Evolutionary conservation across 805 yeast species (phyloP).

Genomic region (Ogataea kodamae): DNA sequence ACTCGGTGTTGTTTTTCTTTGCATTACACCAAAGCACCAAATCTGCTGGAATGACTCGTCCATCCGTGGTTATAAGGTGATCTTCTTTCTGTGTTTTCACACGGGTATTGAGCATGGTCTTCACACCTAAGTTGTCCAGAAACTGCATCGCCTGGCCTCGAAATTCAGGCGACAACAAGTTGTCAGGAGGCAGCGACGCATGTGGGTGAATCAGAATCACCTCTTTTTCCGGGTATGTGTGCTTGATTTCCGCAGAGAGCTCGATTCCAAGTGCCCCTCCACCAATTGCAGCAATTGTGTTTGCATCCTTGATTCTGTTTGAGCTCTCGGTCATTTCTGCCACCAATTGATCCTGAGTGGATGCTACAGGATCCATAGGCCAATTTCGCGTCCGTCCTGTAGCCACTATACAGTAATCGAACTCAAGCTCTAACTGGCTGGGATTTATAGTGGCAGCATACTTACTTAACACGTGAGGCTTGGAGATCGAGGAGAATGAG

Average conservation of each 20-base stretch:
- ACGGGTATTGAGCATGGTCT: slow-evolving; percentile 13
- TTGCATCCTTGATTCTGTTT: slow-evolving; percentile 32
- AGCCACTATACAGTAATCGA: slow-evolving; percentile 47
- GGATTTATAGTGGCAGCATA: not conserved
- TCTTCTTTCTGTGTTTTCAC: slow-evolving; percentile 8
- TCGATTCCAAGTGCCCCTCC: slow-evolving; percentile 55
- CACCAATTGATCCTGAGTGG: slow-evolving; percentile 35
- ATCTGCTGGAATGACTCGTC: slow-evolving; percentile 9
- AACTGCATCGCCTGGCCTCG: slow-evolving; percentile 4
- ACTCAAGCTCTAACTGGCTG: slow-evolving; percentile 24
- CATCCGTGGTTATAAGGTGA: slow-evolving; percentile 10
- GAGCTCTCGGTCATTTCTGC: slow-evolving; percentile 40
- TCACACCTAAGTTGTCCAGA: slow-evolving; percentile 7
- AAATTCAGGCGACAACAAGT: slow-evolving; percentile 10
- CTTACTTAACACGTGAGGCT: slow-evolving; percentile 4
- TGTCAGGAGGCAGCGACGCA: slow-evolving; percentile 37
- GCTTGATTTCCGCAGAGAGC: slow-evolving; percentile 45
- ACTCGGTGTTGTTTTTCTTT: slow-evolving; percentile 13
- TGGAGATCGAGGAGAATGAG: slow-evolving; percentile 1
- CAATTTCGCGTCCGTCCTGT: slow-evolving; percentile 49
- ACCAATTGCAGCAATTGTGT: slow-evolving; percentile 45
- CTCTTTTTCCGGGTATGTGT: slow-evolving; percentile 35
- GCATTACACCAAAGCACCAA: slow-evolving; percentile 17
- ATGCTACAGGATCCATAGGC: slow-evolving; percentile 53
- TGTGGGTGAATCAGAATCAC: slow-evolving; percentile 43